Evolutionary conservation across 129 eudicot species (phyloP), one percentile per base, ranked within the genome.

Genomic region (Daucus carota): DNA sequence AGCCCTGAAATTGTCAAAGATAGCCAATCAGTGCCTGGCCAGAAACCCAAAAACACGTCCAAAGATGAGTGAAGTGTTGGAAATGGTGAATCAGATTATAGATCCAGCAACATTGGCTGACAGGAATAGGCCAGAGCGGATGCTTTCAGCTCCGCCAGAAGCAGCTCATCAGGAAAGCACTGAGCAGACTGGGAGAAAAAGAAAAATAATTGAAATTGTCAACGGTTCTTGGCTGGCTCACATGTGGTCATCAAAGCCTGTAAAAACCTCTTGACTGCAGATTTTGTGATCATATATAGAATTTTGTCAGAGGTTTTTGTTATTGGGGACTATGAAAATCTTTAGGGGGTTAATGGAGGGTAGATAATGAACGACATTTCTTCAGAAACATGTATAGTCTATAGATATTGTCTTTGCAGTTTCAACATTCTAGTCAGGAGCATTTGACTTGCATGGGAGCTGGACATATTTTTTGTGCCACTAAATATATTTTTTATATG

Each of bases 61-160:
- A 36, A 85, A 80, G 57, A 88, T 91, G 97, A 91, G 95, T 48
- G 92, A 89, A 80, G 91, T 92, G 36, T 78, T 85, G 80, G 93
- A 84, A 81, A 87, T 92, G 93, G 80, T 88, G 24, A 83, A 73
- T 45, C 68, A 40, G 74, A 84, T 90, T 44, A 41, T 76, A 0
- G 89, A 81, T 78, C 80, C 80, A 42, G 74, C 83, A 29, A 17
- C 71, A 31, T 86, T 76, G 16, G 18, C 50, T 11, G 75, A 71
- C 20, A 65, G 77, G 34, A 83, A 84, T 33, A 74, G 79, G 54
- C 86, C 85, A 33, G 80, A 87, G 2, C 40, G 75, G 48, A 81
- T 22, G 54, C 73, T 68, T 72, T 36, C 65, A 17, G 80, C 76
- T 54, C 75, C 76, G 0, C 74, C 63, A 73, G 83, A 47, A 52